Evolutionary conservation across 108 stramenopile species (phyloP).

Genomic region (Pseudonitzschia pungens): DNA sequence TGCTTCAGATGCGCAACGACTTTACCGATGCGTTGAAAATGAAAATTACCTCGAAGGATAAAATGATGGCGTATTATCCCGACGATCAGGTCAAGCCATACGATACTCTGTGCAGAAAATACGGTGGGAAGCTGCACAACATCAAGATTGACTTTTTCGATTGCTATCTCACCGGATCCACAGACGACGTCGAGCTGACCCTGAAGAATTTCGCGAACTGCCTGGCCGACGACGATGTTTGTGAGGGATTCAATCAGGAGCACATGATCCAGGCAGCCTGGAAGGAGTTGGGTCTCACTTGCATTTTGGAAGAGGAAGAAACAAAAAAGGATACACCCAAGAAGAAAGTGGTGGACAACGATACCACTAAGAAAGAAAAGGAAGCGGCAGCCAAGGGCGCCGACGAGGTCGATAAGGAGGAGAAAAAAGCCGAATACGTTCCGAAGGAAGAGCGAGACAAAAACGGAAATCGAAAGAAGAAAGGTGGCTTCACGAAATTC

Average conservation of each 20-base stretch:
- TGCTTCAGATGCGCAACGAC: not conserved
- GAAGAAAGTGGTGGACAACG: not conserved
- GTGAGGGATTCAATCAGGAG: conserved; percentile 12
- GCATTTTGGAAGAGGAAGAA: conserved; percentile 9
- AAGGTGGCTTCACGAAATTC: conserved; percentile 9
- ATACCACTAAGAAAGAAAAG: conserved; percentile 8
- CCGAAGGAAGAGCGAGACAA: conserved; percentile 15
- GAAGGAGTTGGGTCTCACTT: conserved; percentile 13
- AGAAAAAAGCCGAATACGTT: conserved; percentile 14
- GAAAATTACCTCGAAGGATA: conserved; percentile 11
- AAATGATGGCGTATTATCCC: conserved; percentile 12
- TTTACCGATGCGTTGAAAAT: not conserved
- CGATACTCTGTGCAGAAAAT: not conserved
- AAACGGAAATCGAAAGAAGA: conserved; percentile 14
- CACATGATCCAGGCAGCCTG: conserved; percentile 8
- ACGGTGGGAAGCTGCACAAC: conserved; percentile 11
- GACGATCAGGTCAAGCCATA: not conserved
- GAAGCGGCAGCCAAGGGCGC: conserved; percentile 11
- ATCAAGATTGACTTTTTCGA: conserved; percentile 20
- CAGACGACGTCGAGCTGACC: conserved; percentile 12
- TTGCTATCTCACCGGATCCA: not conserved
- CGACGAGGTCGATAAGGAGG: conserved; percentile 10
- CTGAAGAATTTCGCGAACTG: conserved; percentile 20
- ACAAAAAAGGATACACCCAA: not conserved
- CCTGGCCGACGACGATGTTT: conserved; percentile 7